These are phyloP conservation scores for Fusarium avenaceum DNA, from an alignment of 2,329 filamentous ascomycete species.

Conservation along the genomic window DNA sequence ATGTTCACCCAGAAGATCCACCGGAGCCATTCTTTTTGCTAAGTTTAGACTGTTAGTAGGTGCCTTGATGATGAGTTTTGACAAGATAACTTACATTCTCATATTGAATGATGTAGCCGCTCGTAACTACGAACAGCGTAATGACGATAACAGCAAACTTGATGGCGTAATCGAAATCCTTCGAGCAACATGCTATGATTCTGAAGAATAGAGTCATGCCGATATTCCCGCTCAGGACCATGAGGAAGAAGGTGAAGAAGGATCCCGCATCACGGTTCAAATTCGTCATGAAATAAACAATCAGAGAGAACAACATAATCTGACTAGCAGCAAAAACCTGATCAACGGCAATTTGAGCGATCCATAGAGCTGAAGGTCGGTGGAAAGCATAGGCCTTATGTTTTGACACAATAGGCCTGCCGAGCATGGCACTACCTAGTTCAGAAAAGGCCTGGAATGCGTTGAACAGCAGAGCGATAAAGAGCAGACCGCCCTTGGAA, in stretches of 20 bases:
- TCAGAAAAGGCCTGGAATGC: constrained; percentile 90
- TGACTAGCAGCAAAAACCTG: constrained; percentile 78
- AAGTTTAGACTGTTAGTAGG: no score
- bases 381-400: constrained; percentile 88
- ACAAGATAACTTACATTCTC: constrained; percentile 58
- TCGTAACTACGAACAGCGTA: constrained; percentile 84
- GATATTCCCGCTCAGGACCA: constrained; percentile 77
- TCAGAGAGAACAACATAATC: constrained; percentile 79
- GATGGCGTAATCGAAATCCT: constrained; percentile 87
- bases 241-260: constrained; percentile 82
- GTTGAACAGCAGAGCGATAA: constrained; percentile 85
- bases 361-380: constrained; percentile 84
- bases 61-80: no score
- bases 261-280: constrained; percentile 77
- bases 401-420: constrained; percentile 83
- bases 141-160: constrained; percentile 83
- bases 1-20: constrained; percentile 87
- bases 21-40: constrained; percentile 77
- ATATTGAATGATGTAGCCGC: constrained; percentile 87
- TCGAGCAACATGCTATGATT: constrained; percentile 79
- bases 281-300: constrained; percentile 84
- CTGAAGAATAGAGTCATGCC: constrained; percentile 84
- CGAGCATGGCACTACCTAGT: constrained; percentile 80
- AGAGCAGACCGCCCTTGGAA: constrained; percentile 84
- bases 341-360: constrained; percentile 86